These are phyloP conservation scores for Aspergillus melleus DNA, from an alignment of 2,329 filamentous ascomycete genomes.

Conservation along the genomic window DNA sequence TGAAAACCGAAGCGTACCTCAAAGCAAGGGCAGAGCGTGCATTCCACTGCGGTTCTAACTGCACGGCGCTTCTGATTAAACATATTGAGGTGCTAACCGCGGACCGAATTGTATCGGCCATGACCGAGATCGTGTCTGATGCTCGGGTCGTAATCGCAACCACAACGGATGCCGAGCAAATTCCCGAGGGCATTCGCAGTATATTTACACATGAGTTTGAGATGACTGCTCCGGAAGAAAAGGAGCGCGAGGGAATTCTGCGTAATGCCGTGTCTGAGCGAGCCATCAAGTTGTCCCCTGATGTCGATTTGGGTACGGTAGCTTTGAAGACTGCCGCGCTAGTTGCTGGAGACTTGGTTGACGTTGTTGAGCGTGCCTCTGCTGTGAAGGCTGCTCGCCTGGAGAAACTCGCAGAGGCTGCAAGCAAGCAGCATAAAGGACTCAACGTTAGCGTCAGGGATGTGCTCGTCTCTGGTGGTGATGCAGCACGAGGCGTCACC, in stretches of 20 bases:
- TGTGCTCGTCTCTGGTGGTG: slow-evolving; percentile 83
- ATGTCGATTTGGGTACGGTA: slow-evolving; percentile 80
- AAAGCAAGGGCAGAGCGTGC: slow-evolving; percentile 85
- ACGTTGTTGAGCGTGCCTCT: slow-evolving; percentile 87
- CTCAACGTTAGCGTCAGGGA: slow-evolving; percentile 68
- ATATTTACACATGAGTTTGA: slow-evolving; percentile 96
- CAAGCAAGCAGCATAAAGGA: slow-evolving; percentile 28
- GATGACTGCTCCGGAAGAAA: slow-evolving; percentile 88
- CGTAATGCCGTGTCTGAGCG: slow-evolving; percentile 74
- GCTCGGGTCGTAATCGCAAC: slow-evolving; percentile 86
- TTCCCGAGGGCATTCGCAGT: slow-evolving; percentile 84
- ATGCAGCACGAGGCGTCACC: slow-evolving; percentile 73
- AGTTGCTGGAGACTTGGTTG: slow-evolving; percentile 89
- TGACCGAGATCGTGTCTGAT: slow-evolving; percentile 80
- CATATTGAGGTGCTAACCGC: slow-evolving; percentile 90
- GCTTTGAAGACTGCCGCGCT: slow-evolving; percentile 94
- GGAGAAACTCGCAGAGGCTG: slow-evolving; percentile 62
- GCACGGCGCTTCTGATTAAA: slow-evolving; percentile 79
- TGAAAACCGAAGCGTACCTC: slow-evolving; percentile 90
- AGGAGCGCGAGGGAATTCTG: slow-evolving; percentile 85
- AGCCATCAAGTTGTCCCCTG: slow-evolving; percentile 73
- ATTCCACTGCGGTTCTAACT: slow-evolving; percentile 80
- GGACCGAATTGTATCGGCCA: slow-evolving; percentile 80
- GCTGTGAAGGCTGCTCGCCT: slow-evolving; percentile 75
- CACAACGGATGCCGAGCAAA: slow-evolving; percentile 91